Base-by-base conservation (phyloP, 192 early-diverging fungal species). In the Kickxella alabastrina region DNA sequence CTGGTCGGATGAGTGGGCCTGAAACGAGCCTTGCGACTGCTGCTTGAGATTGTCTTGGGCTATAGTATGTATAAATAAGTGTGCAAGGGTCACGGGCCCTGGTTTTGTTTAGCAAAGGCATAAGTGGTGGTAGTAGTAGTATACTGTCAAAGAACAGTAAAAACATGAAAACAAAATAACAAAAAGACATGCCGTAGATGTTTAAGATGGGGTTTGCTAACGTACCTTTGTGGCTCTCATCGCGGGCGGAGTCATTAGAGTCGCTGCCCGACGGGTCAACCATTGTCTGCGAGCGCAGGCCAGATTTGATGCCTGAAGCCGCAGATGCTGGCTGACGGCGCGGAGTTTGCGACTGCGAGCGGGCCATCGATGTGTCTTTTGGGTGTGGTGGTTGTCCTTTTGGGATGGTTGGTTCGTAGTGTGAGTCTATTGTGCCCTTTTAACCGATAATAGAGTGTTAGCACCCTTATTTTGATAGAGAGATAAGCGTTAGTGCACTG, bases 1-100 rank as follows among this genome's bases (percentile, higher is more conserved):
- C n/a, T 34, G 26, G 26, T 38, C 39, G 21, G 32, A 23, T 22
- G 32, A 28, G 8, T 19, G 34, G 17, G 27, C 27, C 4, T 28
- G 29, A 42, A 44, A 31, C 43, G 43, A 46, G 44, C 42, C 35
- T 41, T 43, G 54, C 23, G 29, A 22, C 43, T 56, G 54, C 6
- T 37, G 51, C 40, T 53, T 25, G 23, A 19, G 13, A 18, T 6
- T 38, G 7, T 38, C n/a, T 38, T 14, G 36, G n/a, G n/a, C 19
- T 15, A n/a, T n/a, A 38, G 3, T 38, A 38, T 4, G 36, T 8
- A 38, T 38, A 38, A 3, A 8, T 18, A 38, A 6, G 4, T 15
- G 36, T 38, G 15, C 36, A 14, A 17, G 36, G 13, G 36, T 17
- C n/a, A 15, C 3, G n/a, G 36, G 19, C 36, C n/a, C 17, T 23